These are phyloP conservation scores for Pseudogymnoascus destructans DNA, from an alignment of 2,329 filamentous ascomycete species.

Conservation along the genomic window DNA sequence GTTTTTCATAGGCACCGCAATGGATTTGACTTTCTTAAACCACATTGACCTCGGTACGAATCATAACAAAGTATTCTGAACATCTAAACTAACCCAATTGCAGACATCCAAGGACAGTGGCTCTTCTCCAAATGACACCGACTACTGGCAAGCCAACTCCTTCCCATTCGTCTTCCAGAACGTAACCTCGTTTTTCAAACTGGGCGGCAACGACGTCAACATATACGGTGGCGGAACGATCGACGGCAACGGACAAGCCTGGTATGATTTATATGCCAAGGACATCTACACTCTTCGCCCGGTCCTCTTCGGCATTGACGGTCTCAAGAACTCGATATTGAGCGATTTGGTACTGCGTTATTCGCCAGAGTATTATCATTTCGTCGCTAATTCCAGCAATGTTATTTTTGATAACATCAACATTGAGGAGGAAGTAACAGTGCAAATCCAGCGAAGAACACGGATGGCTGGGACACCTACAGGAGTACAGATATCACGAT, in stretches of 20 bases:
- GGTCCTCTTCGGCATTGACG: constrained; percentile 43
- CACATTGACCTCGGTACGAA: constrained; percentile 44
- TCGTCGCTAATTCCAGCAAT: constrained; percentile 52
- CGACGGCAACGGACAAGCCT: constrained; percentile 32
- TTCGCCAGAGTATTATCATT: constrained; percentile 46
- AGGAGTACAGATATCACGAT: constrained; percentile 47
- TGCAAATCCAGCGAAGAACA: constrained; percentile 45
- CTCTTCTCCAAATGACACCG: constrained; percentile 50
- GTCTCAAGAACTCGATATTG: constrained; percentile 43
- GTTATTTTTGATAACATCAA: constrained; percentile 50
- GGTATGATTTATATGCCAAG: constrained; percentile 27
- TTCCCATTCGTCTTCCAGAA: constrained; percentile 53
- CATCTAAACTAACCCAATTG: neutral
- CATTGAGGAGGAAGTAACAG: constrained; percentile 41
- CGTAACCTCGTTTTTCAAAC: constrained; percentile 49
- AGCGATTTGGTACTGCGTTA: constrained; percentile 47
- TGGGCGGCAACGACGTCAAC: constrained; percentile 50
- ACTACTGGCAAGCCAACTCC: constrained; percentile 50
- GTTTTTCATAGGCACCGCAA: constrained; percentile 45
- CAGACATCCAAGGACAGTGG: constrained; percentile 44
- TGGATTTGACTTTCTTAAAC: constrained; percentile 49
- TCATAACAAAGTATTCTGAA: neutral
- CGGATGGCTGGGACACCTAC: constrained; percentile 50
- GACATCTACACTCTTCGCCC: constrained; percentile 46
- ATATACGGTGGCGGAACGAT: constrained; percentile 49